These are phyloP conservation scores for Biscutella laevigata DNA, from an alignment of 441 rosid species.

Conservation along the genomic window DNA sequence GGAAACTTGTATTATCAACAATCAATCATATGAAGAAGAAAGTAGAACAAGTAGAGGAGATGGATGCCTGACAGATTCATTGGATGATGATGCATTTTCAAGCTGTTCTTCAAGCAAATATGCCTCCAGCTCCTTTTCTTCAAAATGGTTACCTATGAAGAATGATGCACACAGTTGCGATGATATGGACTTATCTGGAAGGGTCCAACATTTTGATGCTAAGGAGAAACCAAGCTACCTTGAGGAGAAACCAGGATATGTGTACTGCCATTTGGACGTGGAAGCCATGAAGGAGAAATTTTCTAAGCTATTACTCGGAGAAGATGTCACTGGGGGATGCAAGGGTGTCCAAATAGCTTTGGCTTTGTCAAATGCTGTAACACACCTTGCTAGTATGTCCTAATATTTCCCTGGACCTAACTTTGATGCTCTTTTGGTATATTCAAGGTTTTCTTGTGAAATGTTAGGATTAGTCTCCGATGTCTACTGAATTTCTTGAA, in stretches of 20 bases:
- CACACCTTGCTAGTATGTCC: conserved; percentile 71
- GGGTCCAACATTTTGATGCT: conserved; percentile 45
- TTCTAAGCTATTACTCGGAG: conserved; percentile 70
- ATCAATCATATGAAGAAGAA: conserved; percentile 73
- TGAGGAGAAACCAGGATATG: conserved; percentile 43
- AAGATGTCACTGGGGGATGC: conserved; percentile 77
- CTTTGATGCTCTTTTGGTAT: conserved; percentile 2
- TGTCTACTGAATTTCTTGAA: conserved; percentile 13
- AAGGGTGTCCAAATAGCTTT: conserved; percentile 65
- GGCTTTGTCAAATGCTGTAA: conserved; percentile 81
- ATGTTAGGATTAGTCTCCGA: not conserved
- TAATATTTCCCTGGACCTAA: not conserved
- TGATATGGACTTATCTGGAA: conserved; percentile 36
- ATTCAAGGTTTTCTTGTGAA: not conserved
- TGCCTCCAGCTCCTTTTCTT: conserved; percentile 72
- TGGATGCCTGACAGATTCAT: conserved; percentile 65
- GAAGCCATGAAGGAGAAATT: conserved; percentile 84
- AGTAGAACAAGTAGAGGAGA: conserved; percentile 78
- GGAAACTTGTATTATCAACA: conserved; percentile 72
- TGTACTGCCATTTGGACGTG: conserved; percentile 45
- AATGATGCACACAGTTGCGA: conserved; percentile 43
- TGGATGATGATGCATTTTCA: conserved; percentile 65
- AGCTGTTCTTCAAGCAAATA: conserved; percentile 94
- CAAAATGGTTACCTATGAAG: conserved; percentile 60
- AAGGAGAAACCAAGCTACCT: too few species aligned